Conservation (phyloP, 148 eudicot genomes). For the Diospyros lotus region DNA sequence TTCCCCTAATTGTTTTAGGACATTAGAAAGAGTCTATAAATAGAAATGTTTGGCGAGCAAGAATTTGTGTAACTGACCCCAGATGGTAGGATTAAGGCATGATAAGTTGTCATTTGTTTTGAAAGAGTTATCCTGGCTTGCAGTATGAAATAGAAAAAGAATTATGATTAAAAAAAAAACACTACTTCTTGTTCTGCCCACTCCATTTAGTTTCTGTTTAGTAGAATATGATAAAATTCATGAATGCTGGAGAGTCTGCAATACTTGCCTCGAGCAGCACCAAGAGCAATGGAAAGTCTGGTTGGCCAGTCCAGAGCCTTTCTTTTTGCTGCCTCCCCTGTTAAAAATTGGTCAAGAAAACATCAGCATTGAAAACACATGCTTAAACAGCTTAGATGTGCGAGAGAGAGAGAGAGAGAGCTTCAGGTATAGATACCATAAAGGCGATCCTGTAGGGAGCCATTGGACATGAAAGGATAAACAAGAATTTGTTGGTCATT, state of each 20-base stretch:
- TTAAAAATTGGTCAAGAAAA: neutral
- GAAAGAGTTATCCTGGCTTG: too few species aligned
- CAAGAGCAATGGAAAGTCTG: constrained; percentile 50
- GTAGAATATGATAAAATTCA: neutral
- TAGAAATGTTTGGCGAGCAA: too few species aligned
- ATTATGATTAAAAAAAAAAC: neutral
- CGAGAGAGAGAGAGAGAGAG: neutral
- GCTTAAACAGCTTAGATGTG: neutral
- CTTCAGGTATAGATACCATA: constrained; percentile 34
- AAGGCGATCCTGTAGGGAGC: constrained; percentile 56
- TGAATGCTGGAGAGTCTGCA: neutral
- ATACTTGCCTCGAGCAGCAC: constrained; percentile 56
- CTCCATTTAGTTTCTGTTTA: neutral
- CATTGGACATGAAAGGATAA: constrained; percentile 59
- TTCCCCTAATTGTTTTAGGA: neutral
- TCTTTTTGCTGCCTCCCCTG: constrained; percentile 50
- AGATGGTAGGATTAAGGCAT: too few species aligned
- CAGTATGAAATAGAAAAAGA: too few species aligned
- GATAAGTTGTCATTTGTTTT: too few species aligned
- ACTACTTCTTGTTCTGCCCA: neutral
- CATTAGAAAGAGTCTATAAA: neutral
- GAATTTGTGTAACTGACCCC: too few species aligned
- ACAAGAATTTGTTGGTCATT: constrained; percentile 61
- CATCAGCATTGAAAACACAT: neutral
- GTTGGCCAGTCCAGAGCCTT: constrained; percentile 52